Conservation (phyloP, 2,329 filamentous ascomycete species). For the Aureobasidium namibiae region DNA sequence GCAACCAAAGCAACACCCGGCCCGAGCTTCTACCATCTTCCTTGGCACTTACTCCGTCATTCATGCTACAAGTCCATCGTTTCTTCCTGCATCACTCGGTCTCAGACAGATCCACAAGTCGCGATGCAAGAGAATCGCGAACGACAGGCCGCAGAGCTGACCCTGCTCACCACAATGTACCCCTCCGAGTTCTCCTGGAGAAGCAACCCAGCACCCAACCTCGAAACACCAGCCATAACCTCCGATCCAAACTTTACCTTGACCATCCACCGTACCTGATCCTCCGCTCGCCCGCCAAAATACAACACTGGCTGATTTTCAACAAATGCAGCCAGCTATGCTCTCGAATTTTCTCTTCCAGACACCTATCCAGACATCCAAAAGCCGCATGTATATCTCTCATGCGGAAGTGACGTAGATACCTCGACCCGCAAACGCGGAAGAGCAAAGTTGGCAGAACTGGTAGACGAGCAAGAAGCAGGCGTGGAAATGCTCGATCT, state of each 20-base stretch:
- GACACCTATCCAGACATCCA: slow-evolving; percentile 10
- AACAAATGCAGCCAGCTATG: slow-evolving; percentile 14
- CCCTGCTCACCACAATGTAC: slow-evolving; percentile 17
- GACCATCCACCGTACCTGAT: slow-evolving; percentile 11
- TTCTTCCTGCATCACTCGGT: background rate
- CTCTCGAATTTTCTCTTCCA: slow-evolving; percentile 14
- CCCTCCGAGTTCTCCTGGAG: slow-evolving; percentile 17
- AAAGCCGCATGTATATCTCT: slow-evolving; percentile 14
- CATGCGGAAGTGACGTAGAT: slow-evolving; percentile 9
- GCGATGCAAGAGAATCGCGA: slow-evolving; percentile 10
- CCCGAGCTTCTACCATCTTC: slow-evolving; percentile 2
- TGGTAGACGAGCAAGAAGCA: background rate
- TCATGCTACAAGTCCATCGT: background rate
- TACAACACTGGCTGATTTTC: slow-evolving; percentile 1
- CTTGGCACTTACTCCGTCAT: background rate
- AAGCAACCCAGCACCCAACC: background rate
- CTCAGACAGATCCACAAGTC: background rate
- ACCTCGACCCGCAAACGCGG: slow-evolving; percentile 15
- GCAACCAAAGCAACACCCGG: background rate
- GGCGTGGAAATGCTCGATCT: slow-evolving; percentile 15
- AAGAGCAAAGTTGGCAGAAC: slow-evolving; percentile 4
- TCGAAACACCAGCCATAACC: background rate
- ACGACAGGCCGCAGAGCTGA: slow-evolving; percentile 15
- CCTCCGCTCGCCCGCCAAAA: background rate
- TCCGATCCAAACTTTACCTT: slow-evolving; percentile 10